These are phyloP conservation scores for Tetrahymena malaccensis DNA, from an alignment of 73 alveolate species.

Conservation along the genomic window DNA sequence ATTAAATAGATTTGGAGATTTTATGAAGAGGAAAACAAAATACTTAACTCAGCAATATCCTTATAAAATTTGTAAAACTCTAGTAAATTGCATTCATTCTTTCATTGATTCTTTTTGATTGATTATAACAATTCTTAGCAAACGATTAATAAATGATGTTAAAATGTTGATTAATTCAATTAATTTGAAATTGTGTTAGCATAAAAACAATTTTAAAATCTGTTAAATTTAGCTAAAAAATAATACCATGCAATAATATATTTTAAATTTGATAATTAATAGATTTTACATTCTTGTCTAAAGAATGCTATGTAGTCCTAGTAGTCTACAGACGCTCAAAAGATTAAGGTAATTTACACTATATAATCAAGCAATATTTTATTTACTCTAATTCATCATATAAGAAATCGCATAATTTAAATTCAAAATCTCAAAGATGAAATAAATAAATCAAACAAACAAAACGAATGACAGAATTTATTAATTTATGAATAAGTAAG, in stretches of 20 bases:
- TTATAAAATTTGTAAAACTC: background rate
- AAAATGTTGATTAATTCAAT: background rate
- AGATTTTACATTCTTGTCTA: constrained; percentile 32
- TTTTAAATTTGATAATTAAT: background rate
- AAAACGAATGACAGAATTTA: background rate
- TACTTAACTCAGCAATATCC: constrained; percentile 2
- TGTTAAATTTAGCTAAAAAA: background rate
- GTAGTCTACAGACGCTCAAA: constrained; percentile 52
- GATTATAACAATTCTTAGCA: background rate
- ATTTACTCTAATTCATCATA: background rate
- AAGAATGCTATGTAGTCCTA: constrained; percentile 68
- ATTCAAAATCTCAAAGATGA: background rate
- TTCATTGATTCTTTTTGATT: background rate
- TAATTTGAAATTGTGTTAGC: background rate
- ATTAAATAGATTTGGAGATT: constrained; percentile 33
- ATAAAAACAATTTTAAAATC: background rate
- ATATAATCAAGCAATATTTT: background rate
- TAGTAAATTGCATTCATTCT: background rate
- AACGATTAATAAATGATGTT: background rate
- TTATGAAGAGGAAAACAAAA: constrained; percentile 25
- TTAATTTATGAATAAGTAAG: background rate
- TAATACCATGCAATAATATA: background rate
- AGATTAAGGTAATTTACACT: constrained; percentile 38
- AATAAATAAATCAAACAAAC: background rate
- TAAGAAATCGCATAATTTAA: background rate